Evolutionary conservation across 441 rosid species (phyloP).

Genomic region (Syzygium malaccense): DNA sequence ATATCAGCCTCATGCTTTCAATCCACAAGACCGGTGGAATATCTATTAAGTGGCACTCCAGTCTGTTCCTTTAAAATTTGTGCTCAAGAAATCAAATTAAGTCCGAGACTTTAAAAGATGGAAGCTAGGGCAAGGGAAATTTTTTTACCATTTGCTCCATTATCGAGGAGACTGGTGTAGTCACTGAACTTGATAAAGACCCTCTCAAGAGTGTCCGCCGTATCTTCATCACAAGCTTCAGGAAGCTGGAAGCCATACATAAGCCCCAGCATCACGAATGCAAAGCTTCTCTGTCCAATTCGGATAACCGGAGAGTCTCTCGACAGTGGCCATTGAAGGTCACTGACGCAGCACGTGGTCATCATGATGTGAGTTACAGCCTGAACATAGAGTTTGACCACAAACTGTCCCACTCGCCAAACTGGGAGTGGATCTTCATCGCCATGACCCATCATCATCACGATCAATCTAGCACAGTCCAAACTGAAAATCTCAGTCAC

Average conservation of each 20-base stretch:
- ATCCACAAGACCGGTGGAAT: background rate
- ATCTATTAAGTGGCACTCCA: background rate
- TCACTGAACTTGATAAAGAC: background rate
- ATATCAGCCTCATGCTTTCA: background rate
- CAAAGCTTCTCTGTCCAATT: background rate
- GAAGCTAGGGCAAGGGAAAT: background rate
- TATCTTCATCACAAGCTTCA: background rate
- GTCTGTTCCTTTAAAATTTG: background rate
- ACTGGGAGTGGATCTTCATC: background rate
- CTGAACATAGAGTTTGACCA: background rate
- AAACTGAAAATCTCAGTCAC: background rate
- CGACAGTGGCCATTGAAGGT: slow-evolving; percentile 6
- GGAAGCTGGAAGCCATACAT: slow-evolving; percentile 6
- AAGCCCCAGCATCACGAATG: slow-evolving; percentile 3
- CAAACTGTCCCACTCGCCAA: slow-evolving; percentile 1
- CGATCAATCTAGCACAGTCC: background rate
- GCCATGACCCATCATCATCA: background rate
- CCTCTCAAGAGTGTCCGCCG: background rate
- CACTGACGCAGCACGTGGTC: background rate
- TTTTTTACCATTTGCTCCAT: background rate
- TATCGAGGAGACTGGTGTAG: background rate
- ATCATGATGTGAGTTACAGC: background rate
- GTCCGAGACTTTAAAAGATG: background rate
- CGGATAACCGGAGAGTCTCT: slow-evolving; percentile 5
- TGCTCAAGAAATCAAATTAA: background rate